phyloP scores from a whole-genome alignment of 2,329 filamentous ascomycete genomes.

The Curvularia eragrostidis region DNA sequence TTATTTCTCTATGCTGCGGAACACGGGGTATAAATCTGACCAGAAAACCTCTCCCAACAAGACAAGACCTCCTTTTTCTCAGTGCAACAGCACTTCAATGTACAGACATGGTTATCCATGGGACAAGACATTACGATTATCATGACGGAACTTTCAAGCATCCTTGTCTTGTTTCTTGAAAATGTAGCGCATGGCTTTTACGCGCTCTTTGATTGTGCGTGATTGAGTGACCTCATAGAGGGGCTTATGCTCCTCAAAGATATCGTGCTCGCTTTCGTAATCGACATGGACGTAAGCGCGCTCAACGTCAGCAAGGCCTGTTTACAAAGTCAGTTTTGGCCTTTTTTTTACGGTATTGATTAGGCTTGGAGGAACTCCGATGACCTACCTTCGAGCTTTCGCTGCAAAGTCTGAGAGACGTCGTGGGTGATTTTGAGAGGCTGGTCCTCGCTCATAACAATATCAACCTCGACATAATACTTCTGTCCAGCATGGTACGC shows the following conservation, averaged over 20 bases:
- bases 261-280: slow-evolving; percentile 52
- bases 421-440: slow-evolving; percentile 66
- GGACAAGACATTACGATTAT: slow-evolving; percentile 1
- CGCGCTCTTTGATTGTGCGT: slow-evolving; percentile 44
- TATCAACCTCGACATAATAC: slow-evolving; percentile 68
- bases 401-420: slow-evolving; percentile 65
- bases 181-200: slow-evolving; percentile 34
- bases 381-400: slow-evolving; percentile 62
- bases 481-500: slow-evolving; percentile 68
- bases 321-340: slow-evolving; percentile 14
- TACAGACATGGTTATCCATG: background rate
- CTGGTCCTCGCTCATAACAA: slow-evolving; percentile 64
- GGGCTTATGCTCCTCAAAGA: slow-evolving; percentile 50
- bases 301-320: slow-evolving; percentile 46
- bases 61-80: background rate
- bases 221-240: slow-evolving; percentile 45
- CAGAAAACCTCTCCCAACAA: background rate
- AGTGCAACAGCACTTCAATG: background rate
- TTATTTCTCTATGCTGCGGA: background rate
- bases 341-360: background rate
- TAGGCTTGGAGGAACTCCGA: slow-evolving; percentile 11
- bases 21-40: slow-evolving; percentile 1
- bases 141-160: background rate
- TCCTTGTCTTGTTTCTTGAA: slow-evolving; percentile 24
- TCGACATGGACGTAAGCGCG: slow-evolving; percentile 60